Evolutionary conservation across 768 basidiomycete genomes (phyloP).

Genomic region (Tremella fuciformis): DNA sequence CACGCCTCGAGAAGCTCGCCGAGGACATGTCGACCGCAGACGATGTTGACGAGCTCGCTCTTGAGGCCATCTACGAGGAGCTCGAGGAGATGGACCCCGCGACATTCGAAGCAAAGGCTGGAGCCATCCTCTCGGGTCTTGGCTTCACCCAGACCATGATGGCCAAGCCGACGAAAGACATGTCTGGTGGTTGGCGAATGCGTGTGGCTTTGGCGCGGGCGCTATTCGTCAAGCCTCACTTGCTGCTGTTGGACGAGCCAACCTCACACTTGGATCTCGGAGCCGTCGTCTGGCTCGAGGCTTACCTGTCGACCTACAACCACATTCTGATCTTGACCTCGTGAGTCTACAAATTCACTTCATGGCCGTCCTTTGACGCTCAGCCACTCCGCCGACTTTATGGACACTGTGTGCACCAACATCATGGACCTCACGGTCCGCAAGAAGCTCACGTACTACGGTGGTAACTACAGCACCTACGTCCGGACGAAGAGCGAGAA

Average conservation of each 20-base stretch:
- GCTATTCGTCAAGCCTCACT: constrained; percentile 92
- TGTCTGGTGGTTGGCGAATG: constrained; percentile 99
- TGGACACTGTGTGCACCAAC: constrained; percentile 95
- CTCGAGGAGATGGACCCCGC: constrained; percentile 93
- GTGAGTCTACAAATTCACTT: constrained; percentile 41
- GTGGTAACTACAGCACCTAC: constrained; percentile 95
- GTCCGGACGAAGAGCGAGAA: constrained; percentile 95
- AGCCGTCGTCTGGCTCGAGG: constrained; percentile 98
- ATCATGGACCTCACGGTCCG: constrained; percentile 91
- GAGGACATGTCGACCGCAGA: constrained; percentile 91
- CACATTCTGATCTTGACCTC: constrained; percentile 71
- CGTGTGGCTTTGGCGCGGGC: constrained; percentile 94
- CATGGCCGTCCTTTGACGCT: constrained; percentile 57
- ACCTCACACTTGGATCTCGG: constrained; percentile 82
- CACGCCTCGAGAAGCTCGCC: constrained; percentile 84
- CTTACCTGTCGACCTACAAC: constrained; percentile 95
- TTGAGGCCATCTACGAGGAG: constrained; percentile 89
- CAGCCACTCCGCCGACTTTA: constrained; percentile 96
- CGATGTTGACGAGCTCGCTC: constrained; percentile 77
- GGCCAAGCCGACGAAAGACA: constrained; percentile 94
- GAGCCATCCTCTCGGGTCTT: constrained; percentile 93
- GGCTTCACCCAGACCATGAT: constrained; percentile 90
- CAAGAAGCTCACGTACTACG: constrained; percentile 89
- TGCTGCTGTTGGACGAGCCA: constrained; percentile 84
- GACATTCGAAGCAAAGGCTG: constrained; percentile 94